Conservation (phyloP, 2,329 filamentous ascomycete genomes). For the Nannizziopsis arthrosporioides region DNA sequence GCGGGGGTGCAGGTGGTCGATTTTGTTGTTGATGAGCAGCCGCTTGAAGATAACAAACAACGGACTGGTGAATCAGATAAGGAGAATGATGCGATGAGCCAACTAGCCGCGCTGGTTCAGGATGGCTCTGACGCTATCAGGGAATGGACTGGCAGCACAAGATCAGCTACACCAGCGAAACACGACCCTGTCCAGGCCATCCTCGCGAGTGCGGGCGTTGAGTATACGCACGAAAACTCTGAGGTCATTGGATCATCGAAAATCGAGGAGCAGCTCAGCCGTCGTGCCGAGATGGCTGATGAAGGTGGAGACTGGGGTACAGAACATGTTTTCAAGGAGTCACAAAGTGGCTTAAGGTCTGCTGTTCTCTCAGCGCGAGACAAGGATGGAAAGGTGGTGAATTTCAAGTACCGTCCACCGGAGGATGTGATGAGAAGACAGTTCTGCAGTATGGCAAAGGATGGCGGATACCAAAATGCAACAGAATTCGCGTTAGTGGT, state of each 20-base stretch:
- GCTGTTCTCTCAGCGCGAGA: conserved; percentile 13
- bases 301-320: conserved; percentile 24
- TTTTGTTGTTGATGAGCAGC: conserved; percentile 56
- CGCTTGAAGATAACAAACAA: conserved; percentile 42
- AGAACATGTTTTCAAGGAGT: conserved; percentile 26
- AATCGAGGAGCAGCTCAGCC: conserved; percentile 74
- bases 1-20: conserved; percentile 72
- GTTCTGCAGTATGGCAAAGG: conserved; percentile 79
- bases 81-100: conserved; percentile 57
- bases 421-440: conserved; percentile 63
- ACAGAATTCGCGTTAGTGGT: conserved; percentile 83
- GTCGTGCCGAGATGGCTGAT: conserved; percentile 49
- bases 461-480: conserved; percentile 62
- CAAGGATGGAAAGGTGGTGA: conserved; percentile 33
- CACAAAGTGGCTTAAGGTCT: conserved; percentile 14
- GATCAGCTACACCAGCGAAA: conserved; percentile 27
- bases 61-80: conserved; percentile 29
- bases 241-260: conserved; percentile 89
- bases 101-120: conserved; percentile 55
- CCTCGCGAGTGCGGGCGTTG: conserved; percentile 72
- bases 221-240: conserved; percentile 93
- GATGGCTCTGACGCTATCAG: conserved; percentile 21
- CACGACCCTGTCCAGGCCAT: conserved; percentile 79
- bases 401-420: conserved; percentile 59
- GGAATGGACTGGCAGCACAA: conserved; percentile 33